A percentile compares a stretch with the other conserved stretches of the same genome.
Evolutionary conservation across 1,284 basidiomycete species (phyloP).

Genomic region (Taiwanofungus camphoratus): DNA sequence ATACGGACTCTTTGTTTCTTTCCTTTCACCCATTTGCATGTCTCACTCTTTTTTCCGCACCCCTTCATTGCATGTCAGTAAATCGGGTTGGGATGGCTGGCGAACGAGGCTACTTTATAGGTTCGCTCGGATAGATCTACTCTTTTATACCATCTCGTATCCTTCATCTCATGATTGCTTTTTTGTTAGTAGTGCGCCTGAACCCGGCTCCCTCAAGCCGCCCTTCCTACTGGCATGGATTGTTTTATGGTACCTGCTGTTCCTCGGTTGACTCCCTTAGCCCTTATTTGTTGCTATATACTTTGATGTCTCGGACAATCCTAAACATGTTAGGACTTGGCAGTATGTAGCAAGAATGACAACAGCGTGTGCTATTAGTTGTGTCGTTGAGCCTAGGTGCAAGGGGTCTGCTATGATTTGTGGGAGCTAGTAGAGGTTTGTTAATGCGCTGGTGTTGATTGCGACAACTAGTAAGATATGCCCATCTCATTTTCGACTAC

Average conservation of each 20-base stretch:
- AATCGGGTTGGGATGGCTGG: neutral
- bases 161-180: neutral
- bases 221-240: conserved; percentile 3
- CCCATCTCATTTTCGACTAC: no score
- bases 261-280: neutral
- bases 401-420: no score
- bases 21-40: conserved; percentile 3
- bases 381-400: no score
- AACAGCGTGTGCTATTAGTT: no score
- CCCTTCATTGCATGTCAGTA: neutral
- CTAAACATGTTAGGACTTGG: conserved; percentile 3
- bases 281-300: no score
- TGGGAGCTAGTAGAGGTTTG: no score
- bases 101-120: neutral
- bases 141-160: conserved; percentile 4
- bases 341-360: conserved; percentile 7
- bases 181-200: conserved; percentile 1
- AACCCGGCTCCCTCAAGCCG: neutral
- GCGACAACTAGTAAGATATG: no score
- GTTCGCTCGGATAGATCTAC: neutral
- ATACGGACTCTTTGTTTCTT: neutral
- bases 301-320: conserved; percentile 1
- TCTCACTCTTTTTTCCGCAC: conserved; percentile 5
- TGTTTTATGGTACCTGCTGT: neutral
- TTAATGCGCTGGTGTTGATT: no score